Evolutionary conservation across 192 early-diverging fungal species (phyloP).

Genomic region (Borealophlyctis nickersoniae): DNA sequence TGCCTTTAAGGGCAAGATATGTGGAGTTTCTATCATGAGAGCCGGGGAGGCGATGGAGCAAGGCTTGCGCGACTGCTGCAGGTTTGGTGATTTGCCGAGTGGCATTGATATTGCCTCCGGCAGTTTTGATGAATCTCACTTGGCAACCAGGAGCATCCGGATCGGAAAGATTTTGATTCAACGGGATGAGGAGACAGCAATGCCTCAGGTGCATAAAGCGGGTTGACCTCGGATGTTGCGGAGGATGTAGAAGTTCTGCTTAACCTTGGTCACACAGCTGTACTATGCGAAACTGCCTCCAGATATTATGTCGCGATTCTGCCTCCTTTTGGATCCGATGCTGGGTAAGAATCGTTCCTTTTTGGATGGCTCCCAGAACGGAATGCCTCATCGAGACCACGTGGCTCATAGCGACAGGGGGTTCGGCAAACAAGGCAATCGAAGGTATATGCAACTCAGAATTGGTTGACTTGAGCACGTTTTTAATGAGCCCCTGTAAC

Average conservation of each 20-base stretch:
- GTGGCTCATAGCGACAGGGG: slow-evolving; percentile 74
- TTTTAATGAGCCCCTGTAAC: too few species aligned
- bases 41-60: slow-evolving; percentile 95
- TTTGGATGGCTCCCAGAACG: neutral
- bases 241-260: too few species aligned
- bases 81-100: too few species aligned
- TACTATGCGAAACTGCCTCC: slow-evolving; percentile 91
- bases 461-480: too few species aligned
- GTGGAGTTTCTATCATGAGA: slow-evolving; percentile 93
- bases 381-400: slow-evolving; percentile 3
- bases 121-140: too few species aligned
- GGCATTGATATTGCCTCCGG: too few species aligned
- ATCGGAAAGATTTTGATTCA: slow-evolving; percentile 97
- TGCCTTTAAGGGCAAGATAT: slow-evolving; percentile 80
- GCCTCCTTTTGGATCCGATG: slow-evolving; percentile 89
- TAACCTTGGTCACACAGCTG: slow-evolving; percentile 47
- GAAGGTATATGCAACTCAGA: too few species aligned
- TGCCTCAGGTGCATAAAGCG: slow-evolving; percentile 61
- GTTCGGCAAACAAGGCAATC: slow-evolving; percentile 88
- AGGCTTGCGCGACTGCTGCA: slow-evolving; percentile 78
- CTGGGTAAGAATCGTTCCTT: too few species aligned
- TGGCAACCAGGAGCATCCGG: slow-evolving; percentile 74
- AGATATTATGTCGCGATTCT: slow-evolving; percentile 76
- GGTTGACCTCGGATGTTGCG: neutral
- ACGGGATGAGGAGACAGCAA: slow-evolving; percentile 88